These are phyloP conservation scores for Paratrypanosoma confusum DNA, from an alignment of 208 protist genomes.

Conservation along the genomic window DNA sequence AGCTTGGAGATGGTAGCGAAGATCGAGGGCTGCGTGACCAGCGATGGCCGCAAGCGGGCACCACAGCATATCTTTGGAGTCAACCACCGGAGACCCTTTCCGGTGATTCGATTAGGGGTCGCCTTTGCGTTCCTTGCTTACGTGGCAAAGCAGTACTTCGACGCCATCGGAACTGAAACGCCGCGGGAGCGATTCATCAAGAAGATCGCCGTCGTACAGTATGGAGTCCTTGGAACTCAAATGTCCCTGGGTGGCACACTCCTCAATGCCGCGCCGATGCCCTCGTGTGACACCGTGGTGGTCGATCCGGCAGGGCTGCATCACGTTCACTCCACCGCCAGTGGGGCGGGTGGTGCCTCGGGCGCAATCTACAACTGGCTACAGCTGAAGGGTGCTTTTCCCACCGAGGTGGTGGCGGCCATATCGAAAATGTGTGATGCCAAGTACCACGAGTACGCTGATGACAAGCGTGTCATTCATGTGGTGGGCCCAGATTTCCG, in stretches of 20 bases:
- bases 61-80: conserved; percentile 58
- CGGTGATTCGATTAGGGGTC: conserved; percentile 47
- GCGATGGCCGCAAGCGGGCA: conserved; percentile 60
- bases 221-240: conserved; percentile 75
- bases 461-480: conserved; percentile 65
- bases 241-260: conserved; percentile 60
- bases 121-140: conserved; percentile 29
- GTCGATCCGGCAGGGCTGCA: conserved; percentile 62
- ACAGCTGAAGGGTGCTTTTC: conserved; percentile 46
- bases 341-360: conserved; percentile 47
- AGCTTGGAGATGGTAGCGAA: not conserved
- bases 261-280: conserved; percentile 33
- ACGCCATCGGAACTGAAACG: conserved; percentile 20
- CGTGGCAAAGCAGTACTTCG: conserved; percentile 33
- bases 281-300: conserved; percentile 50
- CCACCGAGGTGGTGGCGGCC: conserved; percentile 48
- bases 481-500: conserved; percentile 74
- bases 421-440: conserved; percentile 65
- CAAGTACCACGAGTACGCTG: conserved; percentile 57
- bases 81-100: conserved; percentile 52
- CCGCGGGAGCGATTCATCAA: conserved; percentile 63
- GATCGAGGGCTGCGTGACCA: conserved; percentile 21
- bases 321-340: conserved; percentile 44
- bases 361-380: conserved; percentile 83
- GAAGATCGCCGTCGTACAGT: conserved; percentile 61